A percentile compares a stretch with the other conserved stretches of the same genome.
Evolutionary conservation across 805 yeast species (phyloP).

Genomic region (Wickerhamiella kurtzmanii): DNA sequence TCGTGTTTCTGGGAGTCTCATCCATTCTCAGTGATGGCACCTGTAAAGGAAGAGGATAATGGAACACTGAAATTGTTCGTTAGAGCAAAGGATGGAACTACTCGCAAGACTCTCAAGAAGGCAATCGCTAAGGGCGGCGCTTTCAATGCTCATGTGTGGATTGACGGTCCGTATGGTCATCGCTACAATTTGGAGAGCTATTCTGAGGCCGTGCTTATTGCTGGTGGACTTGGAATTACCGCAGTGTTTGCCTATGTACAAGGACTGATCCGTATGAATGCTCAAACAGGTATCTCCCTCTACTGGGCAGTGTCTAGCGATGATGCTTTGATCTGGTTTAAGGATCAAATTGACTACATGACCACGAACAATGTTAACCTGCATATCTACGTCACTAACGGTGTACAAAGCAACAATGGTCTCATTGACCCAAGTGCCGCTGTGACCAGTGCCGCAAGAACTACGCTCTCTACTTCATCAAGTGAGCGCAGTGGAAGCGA

Average conservation of each 20-base stretch:
- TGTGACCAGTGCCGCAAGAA: background rate
- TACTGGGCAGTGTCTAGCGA: constrained; percentile 54
- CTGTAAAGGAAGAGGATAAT: constrained; percentile 23
- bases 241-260: constrained; percentile 22
- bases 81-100: background rate
- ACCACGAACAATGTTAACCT: background rate
- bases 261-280: background rate
- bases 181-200: constrained; percentile 36
- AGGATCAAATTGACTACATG: constrained; percentile 29
- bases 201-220: constrained; percentile 43
- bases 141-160: constrained; percentile 10
- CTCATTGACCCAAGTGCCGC: background rate
- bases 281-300: constrained; percentile 22
- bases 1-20: constrained; percentile 55
- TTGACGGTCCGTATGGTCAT: constrained; percentile 66
- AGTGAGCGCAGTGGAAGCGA: background rate
- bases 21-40: constrained; percentile 47
- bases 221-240: constrained; percentile 69
- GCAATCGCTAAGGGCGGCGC: constrained; percentile 23
- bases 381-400: background rate
- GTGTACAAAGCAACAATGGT: background rate
- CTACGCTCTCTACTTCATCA: background rate
- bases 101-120: constrained; percentile 7
- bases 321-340: constrained; percentile 37
- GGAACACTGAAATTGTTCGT: background rate